These are phyloP conservation scores for Talaromyces amestolkiae DNA, from an alignment of 2,329 filamentous ascomycete species.

Conservation along the genomic window DNA sequence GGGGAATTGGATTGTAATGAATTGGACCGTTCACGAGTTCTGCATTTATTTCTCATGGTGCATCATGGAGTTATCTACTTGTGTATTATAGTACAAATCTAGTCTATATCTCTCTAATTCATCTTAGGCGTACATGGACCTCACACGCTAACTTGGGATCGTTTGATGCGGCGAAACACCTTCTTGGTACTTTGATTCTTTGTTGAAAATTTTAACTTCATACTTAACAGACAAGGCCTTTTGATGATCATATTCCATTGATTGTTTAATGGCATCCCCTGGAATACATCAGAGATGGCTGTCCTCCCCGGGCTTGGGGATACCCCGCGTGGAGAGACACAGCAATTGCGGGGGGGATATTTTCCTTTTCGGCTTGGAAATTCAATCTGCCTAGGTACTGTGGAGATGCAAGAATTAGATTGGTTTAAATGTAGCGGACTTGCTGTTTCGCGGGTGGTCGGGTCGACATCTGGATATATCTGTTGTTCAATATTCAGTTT, in stretches of 20 bases:
- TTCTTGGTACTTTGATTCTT: too few relatives aligned
- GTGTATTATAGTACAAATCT: slow-evolving; percentile 1
- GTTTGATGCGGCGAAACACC: too few relatives aligned
- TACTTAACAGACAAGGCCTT: too few relatives aligned
- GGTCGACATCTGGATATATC: not conserved
- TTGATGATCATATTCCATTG: too few relatives aligned
- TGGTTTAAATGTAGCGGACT: not conserved
- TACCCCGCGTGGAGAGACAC: slow-evolving; percentile 2
- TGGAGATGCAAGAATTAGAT: not conserved
- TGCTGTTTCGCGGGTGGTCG: not conserved
- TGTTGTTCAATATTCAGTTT: not conserved
- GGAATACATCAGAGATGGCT: not conserved
- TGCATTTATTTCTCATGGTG: not conserved
- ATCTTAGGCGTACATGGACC: too few relatives aligned
- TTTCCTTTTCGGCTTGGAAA: not conserved
- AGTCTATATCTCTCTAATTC: not conserved
- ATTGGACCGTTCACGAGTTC: not conserved
- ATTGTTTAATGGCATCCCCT: not conserved
- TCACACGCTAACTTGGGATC: too few relatives aligned
- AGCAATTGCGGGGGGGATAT: not conserved
- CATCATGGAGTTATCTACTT: not conserved
- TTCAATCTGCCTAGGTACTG: not conserved
- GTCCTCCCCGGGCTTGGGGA: slow-evolving; percentile 3
- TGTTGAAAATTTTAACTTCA: too few relatives aligned
- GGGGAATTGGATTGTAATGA: slow-evolving; percentile 19